Base-by-base conservation (phyloP, 31 red algal genomes). In the Porphyra umbilicalis region DNA sequence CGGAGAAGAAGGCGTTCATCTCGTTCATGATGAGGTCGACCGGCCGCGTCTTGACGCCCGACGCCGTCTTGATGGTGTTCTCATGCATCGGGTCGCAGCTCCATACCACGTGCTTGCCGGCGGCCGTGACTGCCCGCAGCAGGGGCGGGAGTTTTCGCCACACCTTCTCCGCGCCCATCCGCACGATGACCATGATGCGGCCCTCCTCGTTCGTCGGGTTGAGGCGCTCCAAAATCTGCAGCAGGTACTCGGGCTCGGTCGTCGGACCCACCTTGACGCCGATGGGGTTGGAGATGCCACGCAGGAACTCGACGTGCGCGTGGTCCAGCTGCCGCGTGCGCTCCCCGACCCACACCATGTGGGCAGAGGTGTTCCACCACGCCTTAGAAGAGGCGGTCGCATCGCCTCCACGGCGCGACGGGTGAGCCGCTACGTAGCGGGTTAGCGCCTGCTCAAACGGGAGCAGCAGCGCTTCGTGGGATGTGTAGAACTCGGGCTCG, bases 301-400 rank as follows among this genome's bases (percentile, higher is more conserved):
- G 87, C 32, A 91, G 33, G 75, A 95, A 98, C 83, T 98, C 93
- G 18, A 98, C 81, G 85, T 98, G 96, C 6, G 96, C 96, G 31
- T 84, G 92, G 36, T 98, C 88, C 35, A 98, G 83, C 85, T 98
- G 90, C n/a, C 95, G 78, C 25, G 95, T 97, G 10, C 95, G 85
- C 86, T 97, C 93, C 29, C 93, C 93, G 18, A 98, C 85, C 93
- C 90, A 98, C 83, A 95, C 38, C 84, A 98, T 92, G 57, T 93
- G 93, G 6, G 85, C 92, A 20, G 86, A 91, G 2, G 88, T 93
- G 46, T 83, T 85, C 57, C 85, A 93, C 90, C 90, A 93, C 32
- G 35, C 67, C 32, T 35, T 79, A 2, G 80, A 78, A 71, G 25
- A n/a, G 57, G 0, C 57, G 30, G 6, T 8, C 4, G 25, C 25